Conservation (phyloP, 2,329 filamentous ascomycete genomes). For the Beauveria caledonica region DNA sequence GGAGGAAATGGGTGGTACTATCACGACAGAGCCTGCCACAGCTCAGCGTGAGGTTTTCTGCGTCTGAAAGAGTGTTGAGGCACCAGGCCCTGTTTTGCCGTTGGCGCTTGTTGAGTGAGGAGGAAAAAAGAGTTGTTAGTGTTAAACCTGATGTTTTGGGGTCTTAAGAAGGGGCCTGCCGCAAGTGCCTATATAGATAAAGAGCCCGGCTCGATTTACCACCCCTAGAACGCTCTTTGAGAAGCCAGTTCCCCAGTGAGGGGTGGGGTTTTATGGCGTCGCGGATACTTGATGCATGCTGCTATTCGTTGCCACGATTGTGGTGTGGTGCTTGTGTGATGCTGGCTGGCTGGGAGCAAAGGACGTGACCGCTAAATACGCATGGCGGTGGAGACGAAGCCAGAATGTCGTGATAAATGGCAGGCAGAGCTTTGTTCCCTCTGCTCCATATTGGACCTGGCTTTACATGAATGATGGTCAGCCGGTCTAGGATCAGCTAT, state of each 20-base stretch:
- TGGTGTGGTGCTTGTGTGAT: background rate
- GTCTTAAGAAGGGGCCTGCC: background rate
- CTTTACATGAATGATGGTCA: background rate
- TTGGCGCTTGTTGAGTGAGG: background rate
- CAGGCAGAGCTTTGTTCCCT: background rate
- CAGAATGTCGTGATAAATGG: background rate
- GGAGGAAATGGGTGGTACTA: background rate
- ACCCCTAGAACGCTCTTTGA: background rate
- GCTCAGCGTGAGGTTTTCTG: background rate
- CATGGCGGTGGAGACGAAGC: background rate
- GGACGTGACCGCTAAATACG: background rate
- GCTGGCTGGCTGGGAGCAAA: background rate
- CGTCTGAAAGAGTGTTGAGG: background rate
- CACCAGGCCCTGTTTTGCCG: background rate
- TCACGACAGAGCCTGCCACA: background rate
- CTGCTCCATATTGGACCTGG: background rate
- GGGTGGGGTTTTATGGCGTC: slow-evolving; percentile 1
- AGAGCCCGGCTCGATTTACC: background rate
- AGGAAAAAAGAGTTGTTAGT: background rate
- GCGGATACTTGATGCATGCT: background rate
- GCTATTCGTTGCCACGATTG: background rate
- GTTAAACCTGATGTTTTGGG: background rate
- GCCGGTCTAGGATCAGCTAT: background rate
- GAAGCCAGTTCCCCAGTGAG: background rate
- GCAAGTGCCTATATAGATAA: background rate